phyloP scores from a whole-genome alignment of 1,139 yeast species.

The Yamadazyma oceani region DNA sequence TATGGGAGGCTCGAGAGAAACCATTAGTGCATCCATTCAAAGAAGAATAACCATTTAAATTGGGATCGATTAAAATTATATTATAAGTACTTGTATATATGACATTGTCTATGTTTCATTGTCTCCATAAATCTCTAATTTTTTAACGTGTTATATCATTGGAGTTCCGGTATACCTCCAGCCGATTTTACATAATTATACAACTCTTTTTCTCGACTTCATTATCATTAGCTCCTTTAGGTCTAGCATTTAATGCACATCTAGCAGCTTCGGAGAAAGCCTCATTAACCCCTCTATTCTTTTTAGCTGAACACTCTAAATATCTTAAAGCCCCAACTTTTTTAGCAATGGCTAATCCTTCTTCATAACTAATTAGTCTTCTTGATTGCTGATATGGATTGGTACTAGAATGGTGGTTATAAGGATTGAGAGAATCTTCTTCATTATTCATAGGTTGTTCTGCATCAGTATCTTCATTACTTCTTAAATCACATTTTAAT shows the following conservation, averaged over 20 bases:
- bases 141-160: too few species aligned
- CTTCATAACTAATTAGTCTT: slow-evolving; percentile 52
- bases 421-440: slow-evolving; percentile 39
- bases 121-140: too few species aligned
- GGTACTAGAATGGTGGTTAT: slow-evolving; percentile 16
- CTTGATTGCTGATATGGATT: slow-evolving; percentile 43
- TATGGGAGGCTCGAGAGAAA: slow-evolving; percentile 63
- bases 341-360: slow-evolving; percentile 64
- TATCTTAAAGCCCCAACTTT: slow-evolving; percentile 82
- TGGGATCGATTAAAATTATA: too few species aligned
- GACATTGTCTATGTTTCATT: too few species aligned
- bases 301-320: slow-evolving; percentile 91
- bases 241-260: slow-evolving; percentile 88
- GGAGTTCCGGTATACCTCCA: neutral
- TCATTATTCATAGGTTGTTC: slow-evolving; percentile 25
- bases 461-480: slow-evolving; percentile 36
- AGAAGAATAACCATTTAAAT: slow-evolving; percentile 16
- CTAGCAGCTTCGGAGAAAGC: slow-evolving; percentile 97
- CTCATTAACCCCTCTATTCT: slow-evolving; percentile 92
- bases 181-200: slow-evolving; percentile 42
- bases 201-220: slow-evolving; percentile 46
- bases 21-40: slow-evolving; percentile 28
- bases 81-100: neutral
- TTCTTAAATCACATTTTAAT: slow-evolving; percentile 87
- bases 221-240: slow-evolving; percentile 64